These are phyloP conservation scores for Allantophomopsis lycopodina DNA, from an alignment of 2,329 filamentous ascomycete genomes.

Conservation along the genomic window DNA sequence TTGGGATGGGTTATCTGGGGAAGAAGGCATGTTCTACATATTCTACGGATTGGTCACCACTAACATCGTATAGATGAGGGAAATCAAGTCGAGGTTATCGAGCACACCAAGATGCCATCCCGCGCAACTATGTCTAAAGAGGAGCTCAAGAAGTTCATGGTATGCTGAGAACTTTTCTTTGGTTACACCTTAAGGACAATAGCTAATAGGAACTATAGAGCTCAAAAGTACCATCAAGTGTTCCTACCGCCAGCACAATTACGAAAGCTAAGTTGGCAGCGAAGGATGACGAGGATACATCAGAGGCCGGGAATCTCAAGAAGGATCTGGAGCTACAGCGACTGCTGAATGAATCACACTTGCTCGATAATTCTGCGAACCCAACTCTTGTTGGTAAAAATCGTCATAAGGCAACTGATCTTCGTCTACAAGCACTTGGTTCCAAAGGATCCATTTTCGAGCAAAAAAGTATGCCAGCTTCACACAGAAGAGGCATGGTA, in stretches of 20 bases:
- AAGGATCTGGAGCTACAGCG: conserved; percentile 89
- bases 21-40: conserved; percentile 17
- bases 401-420: conserved; percentile 68
- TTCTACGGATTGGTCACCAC: too few species aligned
- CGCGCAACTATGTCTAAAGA: conserved; percentile 40
- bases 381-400: conserved; percentile 44
- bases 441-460: conserved; percentile 61
- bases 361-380: conserved; percentile 50
- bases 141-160: conserved; percentile 72
- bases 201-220: conserved; percentile 6
- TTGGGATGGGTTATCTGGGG: conserved; percentile 51
- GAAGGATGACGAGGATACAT: conserved; percentile 42
- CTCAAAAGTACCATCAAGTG: conserved; percentile 15
- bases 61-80: conserved; percentile 3
- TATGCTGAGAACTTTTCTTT: conserved; percentile 15
- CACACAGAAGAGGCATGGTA: conserved; percentile 72
- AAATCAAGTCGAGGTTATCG: conserved; percentile 26
- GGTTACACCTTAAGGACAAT: too few species aligned
- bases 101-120: conserved; percentile 20
- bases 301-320: conserved; percentile 57
- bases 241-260: conserved; percentile 13
- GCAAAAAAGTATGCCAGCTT: conserved; percentile 82
- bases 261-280: conserved; percentile 20
- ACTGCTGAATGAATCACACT: conserved; percentile 81
- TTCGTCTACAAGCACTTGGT: conserved; percentile 71